phyloP scores from a whole-genome alignment of 140 eudicot genomes.

The Oenanthe javanica region DNA sequence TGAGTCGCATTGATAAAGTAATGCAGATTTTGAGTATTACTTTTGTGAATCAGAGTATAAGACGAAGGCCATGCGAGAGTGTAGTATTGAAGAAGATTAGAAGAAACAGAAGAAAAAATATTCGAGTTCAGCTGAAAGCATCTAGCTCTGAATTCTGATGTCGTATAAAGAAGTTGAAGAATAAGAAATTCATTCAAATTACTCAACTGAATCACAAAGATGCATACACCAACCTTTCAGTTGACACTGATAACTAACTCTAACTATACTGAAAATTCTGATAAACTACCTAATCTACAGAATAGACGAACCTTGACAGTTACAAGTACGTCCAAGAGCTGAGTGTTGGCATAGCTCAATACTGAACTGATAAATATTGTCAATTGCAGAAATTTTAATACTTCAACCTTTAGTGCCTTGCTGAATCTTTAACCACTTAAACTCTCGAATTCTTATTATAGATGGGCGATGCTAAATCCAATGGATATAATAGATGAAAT shows the following conservation, averaged over 20 bases:
- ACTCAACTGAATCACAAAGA: neutral
- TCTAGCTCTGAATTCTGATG: neutral
- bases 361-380: too few species aligned
- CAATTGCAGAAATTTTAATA: too few species aligned
- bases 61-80: neutral
- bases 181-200: neutral
- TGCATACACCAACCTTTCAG: neutral
- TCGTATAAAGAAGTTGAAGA: neutral
- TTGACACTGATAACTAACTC: neutral
- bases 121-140: too few species aligned
- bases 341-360: too few species aligned
- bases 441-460: too few species aligned
- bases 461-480: too few species aligned
- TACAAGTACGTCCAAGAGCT: too few species aligned
- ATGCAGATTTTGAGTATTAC: neutral
- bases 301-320: neutral
- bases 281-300: neutral
- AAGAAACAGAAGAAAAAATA: too few species aligned
- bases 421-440: too few species aligned
- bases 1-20: neutral
- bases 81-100: too few species aligned
- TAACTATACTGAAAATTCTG: neutral
- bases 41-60: neutral
- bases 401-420: too few species aligned
- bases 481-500: neutral